Evolutionary conservation across 768 basidiomycete species (phyloP), one percentile per base, ranked within the genome.

Genomic region (Lactarius hengduanensis): DNA sequence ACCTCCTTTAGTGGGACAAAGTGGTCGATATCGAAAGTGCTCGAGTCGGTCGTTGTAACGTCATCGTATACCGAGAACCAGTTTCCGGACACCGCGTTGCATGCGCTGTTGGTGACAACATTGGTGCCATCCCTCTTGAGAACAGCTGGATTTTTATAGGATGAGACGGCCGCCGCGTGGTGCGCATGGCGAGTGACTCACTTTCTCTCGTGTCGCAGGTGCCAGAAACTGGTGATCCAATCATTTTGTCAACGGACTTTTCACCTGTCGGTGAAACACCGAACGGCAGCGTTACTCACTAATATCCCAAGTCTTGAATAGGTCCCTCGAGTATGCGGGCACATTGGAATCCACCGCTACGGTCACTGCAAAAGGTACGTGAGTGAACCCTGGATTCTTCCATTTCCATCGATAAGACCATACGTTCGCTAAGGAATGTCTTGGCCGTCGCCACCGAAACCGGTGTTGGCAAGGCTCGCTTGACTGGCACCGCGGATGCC

Each of bases 51-150:
- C 34, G 82, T 82, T 7, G 78, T 53, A 26, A 83, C 78, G 57
- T 74, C 74, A 66, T 86, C 84, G 69, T 84, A 86, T 16, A 81
- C 79, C 13, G 82, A 83, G 2, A 81, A 78, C 84, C 83, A 84
- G 22, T 77, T 71, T 3, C 83, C 83, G 2, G 82, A 83, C 20
- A 79, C 82, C 0, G 79, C 74, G 11, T 72, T 68, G 70, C 83
- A 85, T 28, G 76, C 70, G 64, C 71, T 74, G 70, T 73, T 74
- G 0, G 77, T 77, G 11, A 81, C 78, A 20, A 85, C 84, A 67
- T 72, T 66, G 8, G 75, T 74, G 4, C 75, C 75, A 54, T 75
- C 77, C 22, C 75, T 71, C 61, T 70, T 75, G 41, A 77, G 71
- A n/a, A 76, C 75, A 10, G 72, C 72, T 71, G 34, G 9, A 26